A percentile compares a stretch with the other conserved stretches of the same genome.
Conservation (phyloP, 1,284 basidiomycete genomes). For the Puccinia polysora region DNA sequence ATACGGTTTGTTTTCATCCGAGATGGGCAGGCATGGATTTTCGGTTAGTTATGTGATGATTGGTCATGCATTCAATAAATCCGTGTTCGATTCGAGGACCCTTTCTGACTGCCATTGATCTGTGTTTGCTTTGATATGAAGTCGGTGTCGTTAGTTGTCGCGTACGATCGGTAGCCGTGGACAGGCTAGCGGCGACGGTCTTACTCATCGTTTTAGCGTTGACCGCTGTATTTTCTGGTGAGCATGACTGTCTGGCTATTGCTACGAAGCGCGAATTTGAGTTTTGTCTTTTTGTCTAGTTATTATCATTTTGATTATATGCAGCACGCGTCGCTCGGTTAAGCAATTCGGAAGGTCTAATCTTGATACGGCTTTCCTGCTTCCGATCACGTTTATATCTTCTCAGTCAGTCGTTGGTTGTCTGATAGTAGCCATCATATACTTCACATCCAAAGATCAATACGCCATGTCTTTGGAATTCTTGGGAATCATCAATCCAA, state of each 20-base stretch:
- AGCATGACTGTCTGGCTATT: not conserved
- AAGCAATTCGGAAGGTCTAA: constrained; percentile 7
- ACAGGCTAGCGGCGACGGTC: not conserved
- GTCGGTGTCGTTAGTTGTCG: constrained; percentile 10
- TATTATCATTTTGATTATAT: not conserved
- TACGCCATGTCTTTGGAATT: constrained; percentile 8
- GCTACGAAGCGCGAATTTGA: not conserved
- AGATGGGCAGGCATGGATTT: constrained; percentile 1
- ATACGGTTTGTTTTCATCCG: not conserved
- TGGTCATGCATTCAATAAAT: not conserved
- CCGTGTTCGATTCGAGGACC: not conserved
- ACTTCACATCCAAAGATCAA: not conserved
- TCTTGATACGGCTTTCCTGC: constrained; percentile 17
- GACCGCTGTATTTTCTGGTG: constrained; percentile 14
- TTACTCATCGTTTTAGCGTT: constrained; percentile 6
- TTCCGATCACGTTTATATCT: constrained; percentile 17
- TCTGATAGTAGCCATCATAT: constrained; percentile 9
- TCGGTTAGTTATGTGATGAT: not conserved
- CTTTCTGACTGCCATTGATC: not conserved
- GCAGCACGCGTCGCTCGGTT: not conserved
- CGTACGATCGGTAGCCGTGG: constrained; percentile 13
- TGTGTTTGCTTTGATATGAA: not conserved
- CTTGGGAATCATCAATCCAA: constrained; percentile 11
- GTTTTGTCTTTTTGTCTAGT: not conserved
- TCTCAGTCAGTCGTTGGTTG: constrained; percentile 17